Conservation (phyloP, 768 basidiomycete species). For the Pleurotus citrinopileatus region DNA sequence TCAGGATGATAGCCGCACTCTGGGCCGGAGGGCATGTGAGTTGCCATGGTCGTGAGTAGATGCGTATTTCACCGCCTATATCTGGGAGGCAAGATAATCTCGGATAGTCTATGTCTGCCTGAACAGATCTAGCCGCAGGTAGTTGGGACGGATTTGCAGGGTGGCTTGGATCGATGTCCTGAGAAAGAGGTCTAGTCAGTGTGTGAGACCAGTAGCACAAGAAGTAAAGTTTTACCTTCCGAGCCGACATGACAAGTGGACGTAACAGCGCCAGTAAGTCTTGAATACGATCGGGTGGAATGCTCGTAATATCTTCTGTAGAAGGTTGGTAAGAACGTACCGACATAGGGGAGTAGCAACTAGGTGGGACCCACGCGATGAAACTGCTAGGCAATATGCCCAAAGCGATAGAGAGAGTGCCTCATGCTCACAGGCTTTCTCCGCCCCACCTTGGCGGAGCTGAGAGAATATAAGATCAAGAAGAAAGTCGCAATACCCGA, state of each 20-base stretch:
- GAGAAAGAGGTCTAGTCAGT: slow-evolving; percentile 13
- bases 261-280: slow-evolving; percentile 40
- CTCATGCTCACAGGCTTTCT: slow-evolving; percentile 16
- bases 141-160: not conserved
- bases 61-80: not conserved
- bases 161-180: not conserved
- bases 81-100: not conserved
- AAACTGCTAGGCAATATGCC: slow-evolving; percentile 37
- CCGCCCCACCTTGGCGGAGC: slow-evolving; percentile 4
- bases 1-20: slow-evolving; percentile 48
- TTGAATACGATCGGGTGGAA: slow-evolving; percentile 34
- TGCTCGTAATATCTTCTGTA: slow-evolving; percentile 35
- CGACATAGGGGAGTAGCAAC: slow-evolving; percentile 15
- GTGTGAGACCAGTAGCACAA: slow-evolving; percentile 4
- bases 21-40: slow-evolving; percentile 33
- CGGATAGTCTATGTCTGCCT: not conserved
- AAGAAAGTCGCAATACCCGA: slow-evolving; percentile 37
- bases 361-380: slow-evolving; percentile 30
- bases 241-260: slow-evolving; percentile 29
- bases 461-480: slow-evolving; percentile 25
- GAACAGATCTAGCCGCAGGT: not conserved
- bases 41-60: slow-evolving; percentile 10
- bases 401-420: slow-evolving; percentile 32
- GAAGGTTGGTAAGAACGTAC: slow-evolving; percentile 19
- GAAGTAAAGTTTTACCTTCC: not conserved